Evolutionary conservation across 768 basidiomycete genomes (phyloP).

Genomic region (Pleurotus giganteus): DNA sequence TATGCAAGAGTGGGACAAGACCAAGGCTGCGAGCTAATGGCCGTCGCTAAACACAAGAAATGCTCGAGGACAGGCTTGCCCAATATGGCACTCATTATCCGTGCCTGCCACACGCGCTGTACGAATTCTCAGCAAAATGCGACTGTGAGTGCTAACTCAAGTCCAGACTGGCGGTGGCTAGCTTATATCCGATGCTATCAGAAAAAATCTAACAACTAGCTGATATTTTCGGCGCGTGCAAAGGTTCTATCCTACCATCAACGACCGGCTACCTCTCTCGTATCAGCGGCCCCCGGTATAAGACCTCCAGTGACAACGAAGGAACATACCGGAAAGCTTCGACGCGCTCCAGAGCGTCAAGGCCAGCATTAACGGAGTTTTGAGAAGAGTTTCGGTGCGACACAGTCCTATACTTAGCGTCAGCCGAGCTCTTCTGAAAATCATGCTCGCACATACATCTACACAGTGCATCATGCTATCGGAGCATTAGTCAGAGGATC

Average conservation of each 20-base stretch:
- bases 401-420: constrained; percentile 34
- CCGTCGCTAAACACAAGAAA: background rate
- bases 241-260: background rate
- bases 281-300: background rate
- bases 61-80: too few relatives aligned
- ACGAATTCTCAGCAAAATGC: background rate
- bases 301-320: background rate
- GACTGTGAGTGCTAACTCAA: too few relatives aligned
- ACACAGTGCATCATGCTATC: constrained; percentile 90
- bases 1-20: background rate
- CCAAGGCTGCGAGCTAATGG: background rate
- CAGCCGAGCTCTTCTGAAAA: background rate
- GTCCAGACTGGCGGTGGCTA: background rate
- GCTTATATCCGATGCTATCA: background rate
- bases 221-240: constrained; percentile 3
- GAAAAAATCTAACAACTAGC: background rate
- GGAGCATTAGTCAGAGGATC: constrained; percentile 10
- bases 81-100: too few relatives aligned
- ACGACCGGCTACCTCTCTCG: background rate
- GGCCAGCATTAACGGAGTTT: constrained; percentile 53
- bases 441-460: constrained; percentile 54
- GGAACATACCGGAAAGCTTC: constrained; percentile 7
- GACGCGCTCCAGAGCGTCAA: background rate
- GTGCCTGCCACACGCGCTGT: too few relatives aligned
- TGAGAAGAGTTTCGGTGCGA: constrained; percentile 80